Evolutionary conservation across 1,139 yeast species (phyloP).

Genomic region (Kurtzmaniella quercitrusa): DNA sequence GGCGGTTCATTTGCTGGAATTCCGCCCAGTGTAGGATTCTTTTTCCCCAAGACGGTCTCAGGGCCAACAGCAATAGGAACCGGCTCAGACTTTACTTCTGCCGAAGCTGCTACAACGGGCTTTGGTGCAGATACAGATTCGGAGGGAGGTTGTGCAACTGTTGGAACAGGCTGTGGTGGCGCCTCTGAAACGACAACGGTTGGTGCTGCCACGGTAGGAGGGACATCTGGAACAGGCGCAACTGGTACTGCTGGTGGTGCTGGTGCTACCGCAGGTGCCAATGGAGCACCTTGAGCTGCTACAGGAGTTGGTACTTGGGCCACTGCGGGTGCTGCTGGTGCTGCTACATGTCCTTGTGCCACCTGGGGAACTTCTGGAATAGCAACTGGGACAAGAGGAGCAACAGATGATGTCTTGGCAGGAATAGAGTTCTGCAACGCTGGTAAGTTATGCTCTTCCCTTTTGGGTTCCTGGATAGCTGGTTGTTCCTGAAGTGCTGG

Average conservation of each 20-base stretch:
- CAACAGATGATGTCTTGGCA: slow-evolving; percentile 4
- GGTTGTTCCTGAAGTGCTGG: slow-evolving; percentile 1
- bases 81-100: background rate
- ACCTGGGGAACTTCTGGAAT: slow-evolving; percentile 11
- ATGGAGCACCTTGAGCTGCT: slow-evolving; percentile 5
- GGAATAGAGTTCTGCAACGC: slow-evolving; percentile 3
- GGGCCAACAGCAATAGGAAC: background rate
- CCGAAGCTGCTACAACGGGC: background rate
- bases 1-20: slow-evolving; percentile 3
- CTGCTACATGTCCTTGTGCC: slow-evolving; percentile 6
- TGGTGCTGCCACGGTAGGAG: too few relatives aligned
- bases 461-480: background rate
- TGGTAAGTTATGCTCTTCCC: background rate
- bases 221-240: background rate
- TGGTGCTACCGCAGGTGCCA: too few relatives aligned
- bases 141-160: too few relatives aligned
- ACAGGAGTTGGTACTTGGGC: slow-evolving; percentile 9
- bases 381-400: slow-evolving; percentile 10
- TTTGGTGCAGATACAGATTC: background rate
- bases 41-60: background rate
- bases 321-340: slow-evolving; percentile 9
- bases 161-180: too few relatives aligned
- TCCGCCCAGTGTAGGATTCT: slow-evolving; percentile 4
- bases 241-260: too few relatives aligned
- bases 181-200: too few relatives aligned